Conservation (phyloP, 192 early-diverging fungal species). For the Dissophora globulifera region DNA sequence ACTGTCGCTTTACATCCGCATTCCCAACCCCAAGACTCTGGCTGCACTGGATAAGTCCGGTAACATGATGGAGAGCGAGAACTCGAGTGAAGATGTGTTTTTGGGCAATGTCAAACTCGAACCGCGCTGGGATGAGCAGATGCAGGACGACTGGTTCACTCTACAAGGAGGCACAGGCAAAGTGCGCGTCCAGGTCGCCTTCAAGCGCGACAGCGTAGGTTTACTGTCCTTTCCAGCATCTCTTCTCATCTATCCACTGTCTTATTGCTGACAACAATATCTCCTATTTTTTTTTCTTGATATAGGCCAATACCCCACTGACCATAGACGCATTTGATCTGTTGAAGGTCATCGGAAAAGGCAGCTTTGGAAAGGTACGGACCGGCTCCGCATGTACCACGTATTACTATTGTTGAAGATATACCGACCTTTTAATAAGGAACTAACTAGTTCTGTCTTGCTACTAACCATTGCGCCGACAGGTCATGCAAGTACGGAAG, state of each 20-base stretch:
- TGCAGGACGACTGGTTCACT: slow-evolving; percentile 74
- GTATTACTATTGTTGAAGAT: too few species aligned
- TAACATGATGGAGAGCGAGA: slow-evolving; percentile 44
- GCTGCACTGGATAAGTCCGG: slow-evolving; percentile 53
- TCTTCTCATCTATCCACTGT: too few species aligned
- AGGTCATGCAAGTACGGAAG: slow-evolving; percentile 93
- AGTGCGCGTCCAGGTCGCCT: slow-evolving; percentile 79
- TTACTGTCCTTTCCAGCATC: too few species aligned
- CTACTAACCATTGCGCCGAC: not conserved
- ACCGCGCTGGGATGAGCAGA: slow-evolving; percentile 62
- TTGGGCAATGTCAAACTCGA: slow-evolving; percentile 66
- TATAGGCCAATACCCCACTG: slow-evolving; percentile 74
- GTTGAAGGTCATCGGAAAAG: slow-evolving; percentile 96
- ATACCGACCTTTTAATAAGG: too few species aligned
- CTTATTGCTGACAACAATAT: too few species aligned
- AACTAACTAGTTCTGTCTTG: too few species aligned
- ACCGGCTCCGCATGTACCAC: too few species aligned
- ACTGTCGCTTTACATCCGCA: slow-evolving; percentile 69
- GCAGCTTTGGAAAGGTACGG: slow-evolving; percentile 96
- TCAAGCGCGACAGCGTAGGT: slow-evolving; percentile 73
- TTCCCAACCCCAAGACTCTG: slow-evolving; percentile 57
- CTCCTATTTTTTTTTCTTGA: not conserved
- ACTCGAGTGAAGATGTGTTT: slow-evolving; percentile 61
- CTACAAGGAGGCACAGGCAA: slow-evolving; percentile 75
- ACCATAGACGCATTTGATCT: slow-evolving; percentile 94